phyloP scores from a whole-genome alignment of 1,284 basidiomycete species.

The Cerrena zonata region DNA sequence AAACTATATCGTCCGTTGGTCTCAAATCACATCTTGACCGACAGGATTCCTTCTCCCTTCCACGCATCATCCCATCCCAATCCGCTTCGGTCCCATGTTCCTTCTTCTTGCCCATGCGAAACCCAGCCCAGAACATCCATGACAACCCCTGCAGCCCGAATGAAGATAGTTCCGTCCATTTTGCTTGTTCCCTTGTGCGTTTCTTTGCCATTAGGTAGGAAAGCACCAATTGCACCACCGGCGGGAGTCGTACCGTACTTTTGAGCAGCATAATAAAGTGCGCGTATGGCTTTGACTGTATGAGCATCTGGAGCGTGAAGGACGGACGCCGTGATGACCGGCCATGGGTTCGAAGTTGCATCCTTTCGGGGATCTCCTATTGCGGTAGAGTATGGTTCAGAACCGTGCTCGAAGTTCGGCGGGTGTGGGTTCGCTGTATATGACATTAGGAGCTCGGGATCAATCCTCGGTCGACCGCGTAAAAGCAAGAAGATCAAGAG shows the following conservation, averaged over 20 bases:
- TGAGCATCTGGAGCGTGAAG: slow-evolving; percentile 59
- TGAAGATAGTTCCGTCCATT: slow-evolving; percentile 60
- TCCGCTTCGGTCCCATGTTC: slow-evolving; percentile 55
- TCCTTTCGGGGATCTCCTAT: slow-evolving; percentile 34
- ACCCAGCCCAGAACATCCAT: slow-evolving; percentile 62
- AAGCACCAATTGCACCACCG: slow-evolving; percentile 31
- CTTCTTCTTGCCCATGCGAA: slow-evolving; percentile 39
- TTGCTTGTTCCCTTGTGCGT: slow-evolving; percentile 33
- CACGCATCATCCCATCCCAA: slow-evolving; percentile 69
- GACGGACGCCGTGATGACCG: slow-evolving; percentile 44
- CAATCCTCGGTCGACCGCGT: slow-evolving; percentile 56
- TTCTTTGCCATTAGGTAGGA: slow-evolving; percentile 10
- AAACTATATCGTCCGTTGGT: too few species aligned
- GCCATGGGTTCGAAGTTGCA: slow-evolving; percentile 52
- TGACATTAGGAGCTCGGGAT: slow-evolving; percentile 50
- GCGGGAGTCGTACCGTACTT: slow-evolving; percentile 35
- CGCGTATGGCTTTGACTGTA: slow-evolving; percentile 53
- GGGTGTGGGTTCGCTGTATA: slow-evolving; percentile 43
- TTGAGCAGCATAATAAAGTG: slow-evolving; percentile 47
- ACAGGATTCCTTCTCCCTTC: slow-evolving; percentile 28
- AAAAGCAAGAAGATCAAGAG: slow-evolving; percentile 41
- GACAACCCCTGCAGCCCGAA: slow-evolving; percentile 56
- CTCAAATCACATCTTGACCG: too few species aligned
- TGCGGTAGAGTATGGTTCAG: slow-evolving; percentile 23
- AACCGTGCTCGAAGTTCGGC: slow-evolving; percentile 8